phyloP scores from a whole-genome alignment of 805 yeast genomes.

The Ogataea trehaloabstinens region DNA sequence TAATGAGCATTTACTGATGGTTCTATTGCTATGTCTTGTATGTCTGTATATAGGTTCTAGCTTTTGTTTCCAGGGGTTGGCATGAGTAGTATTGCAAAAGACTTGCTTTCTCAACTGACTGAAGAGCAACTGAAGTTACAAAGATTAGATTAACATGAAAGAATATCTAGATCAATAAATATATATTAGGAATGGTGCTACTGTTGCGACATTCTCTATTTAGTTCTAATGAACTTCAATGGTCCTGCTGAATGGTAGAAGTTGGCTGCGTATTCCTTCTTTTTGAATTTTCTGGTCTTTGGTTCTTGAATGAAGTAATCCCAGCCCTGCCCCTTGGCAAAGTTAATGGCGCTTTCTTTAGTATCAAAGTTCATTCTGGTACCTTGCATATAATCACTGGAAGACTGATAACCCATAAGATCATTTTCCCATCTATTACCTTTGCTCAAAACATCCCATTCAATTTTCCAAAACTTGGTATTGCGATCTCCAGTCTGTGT shows the following conservation, averaged over 20 bases:
- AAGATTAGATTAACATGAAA: too few species aligned
- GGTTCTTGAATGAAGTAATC: slow-evolving; percentile 81
- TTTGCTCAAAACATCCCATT: slow-evolving; percentile 77
- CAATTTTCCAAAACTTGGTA: slow-evolving; percentile 65
- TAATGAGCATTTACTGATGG: too few species aligned
- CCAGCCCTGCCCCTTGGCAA: slow-evolving; percentile 87
- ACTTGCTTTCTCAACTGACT: too few species aligned
- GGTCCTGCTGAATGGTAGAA: slow-evolving; percentile 68
- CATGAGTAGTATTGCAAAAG: too few species aligned
- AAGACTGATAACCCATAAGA: slow-evolving; percentile 79
- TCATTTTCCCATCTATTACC: slow-evolving; percentile 90
- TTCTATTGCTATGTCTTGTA: too few species aligned
- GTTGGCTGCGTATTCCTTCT: slow-evolving; percentile 73
- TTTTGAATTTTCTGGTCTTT: slow-evolving; percentile 65
- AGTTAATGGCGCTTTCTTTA: slow-evolving; percentile 72
- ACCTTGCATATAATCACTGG: slow-evolving; percentile 80
- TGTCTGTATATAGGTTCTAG: too few species aligned
- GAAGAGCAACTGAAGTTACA: too few species aligned
- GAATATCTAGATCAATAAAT: too few species aligned
- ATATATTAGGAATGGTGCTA: too few species aligned
- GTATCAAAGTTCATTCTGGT: slow-evolving; percentile 71
- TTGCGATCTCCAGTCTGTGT: slow-evolving; percentile 69
- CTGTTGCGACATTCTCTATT: too few species aligned
- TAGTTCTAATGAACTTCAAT: slow-evolving; percentile 78
- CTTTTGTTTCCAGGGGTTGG: too few species aligned